A percentile compares a stretch with the other conserved stretches of the same genome.
These are phyloP conservation scores for Melocanna baccifera DNA, from an alignment of 176 grass and related monocot species.

Conservation along the genomic window DNA sequence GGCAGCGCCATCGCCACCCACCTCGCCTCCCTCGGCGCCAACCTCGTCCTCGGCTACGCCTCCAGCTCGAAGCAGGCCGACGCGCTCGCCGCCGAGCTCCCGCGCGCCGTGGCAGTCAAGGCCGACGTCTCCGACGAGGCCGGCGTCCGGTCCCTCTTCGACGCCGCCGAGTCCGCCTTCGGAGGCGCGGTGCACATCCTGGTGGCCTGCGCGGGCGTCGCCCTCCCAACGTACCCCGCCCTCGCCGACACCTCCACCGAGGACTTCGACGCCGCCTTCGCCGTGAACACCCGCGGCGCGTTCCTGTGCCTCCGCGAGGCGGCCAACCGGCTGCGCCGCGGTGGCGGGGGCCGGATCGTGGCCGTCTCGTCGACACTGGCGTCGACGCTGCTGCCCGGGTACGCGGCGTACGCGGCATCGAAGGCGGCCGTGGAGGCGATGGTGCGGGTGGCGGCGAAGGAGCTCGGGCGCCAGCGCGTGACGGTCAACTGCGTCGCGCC, in stretches of 20 bases:
- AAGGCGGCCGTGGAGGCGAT: conserved; percentile 54
- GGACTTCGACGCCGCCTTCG: conserved; percentile 37
- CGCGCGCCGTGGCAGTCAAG: conserved; percentile 14
- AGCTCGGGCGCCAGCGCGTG: conserved; percentile 38
- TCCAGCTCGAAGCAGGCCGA: conserved; percentile 10
- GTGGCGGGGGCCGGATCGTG: conserved; percentile 55
- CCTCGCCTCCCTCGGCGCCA: conserved; percentile 50
- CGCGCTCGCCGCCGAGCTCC: conserved; percentile 31
- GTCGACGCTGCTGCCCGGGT: conserved; percentile 24
- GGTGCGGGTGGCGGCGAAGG: conserved; percentile 44
- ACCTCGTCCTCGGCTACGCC: conserved; percentile 43
- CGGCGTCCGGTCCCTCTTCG: conserved; percentile 42
- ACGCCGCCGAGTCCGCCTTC: conserved; percentile 40
- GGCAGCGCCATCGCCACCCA: conserved; percentile 46
- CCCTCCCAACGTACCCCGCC: not conserved
- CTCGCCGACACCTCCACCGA: conserved; percentile 24
- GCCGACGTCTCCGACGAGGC: conserved; percentile 12
- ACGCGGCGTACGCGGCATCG: conserved; percentile 27
- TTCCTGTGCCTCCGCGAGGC: conserved; percentile 75
- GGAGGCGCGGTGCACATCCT: conserved; percentile 46
- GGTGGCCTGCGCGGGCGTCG: conserved; percentile 32
- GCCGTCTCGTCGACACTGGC: conserved; percentile 45
- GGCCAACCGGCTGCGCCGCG: conserved; percentile 31
- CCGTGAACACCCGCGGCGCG: conserved; percentile 51
- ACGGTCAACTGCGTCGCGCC: conserved; percentile 50